Evolutionary conservation across 306 rosid genomes (phyloP).

Genomic region (Cicer yamashitae): DNA sequence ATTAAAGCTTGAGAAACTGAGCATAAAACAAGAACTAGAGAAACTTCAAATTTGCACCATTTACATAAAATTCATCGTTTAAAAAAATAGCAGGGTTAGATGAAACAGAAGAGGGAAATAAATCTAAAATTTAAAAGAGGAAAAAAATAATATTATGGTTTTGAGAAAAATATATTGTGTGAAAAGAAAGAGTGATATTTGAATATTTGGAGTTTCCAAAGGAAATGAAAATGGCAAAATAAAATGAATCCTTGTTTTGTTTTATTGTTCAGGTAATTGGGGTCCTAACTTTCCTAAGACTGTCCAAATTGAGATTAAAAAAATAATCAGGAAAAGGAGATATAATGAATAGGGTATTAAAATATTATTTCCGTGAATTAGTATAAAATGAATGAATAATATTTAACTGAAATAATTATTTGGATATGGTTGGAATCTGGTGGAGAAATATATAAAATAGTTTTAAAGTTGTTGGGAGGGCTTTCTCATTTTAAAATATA

Average conservation of each 20-base stretch:
- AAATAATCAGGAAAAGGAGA: constrained; percentile 50
- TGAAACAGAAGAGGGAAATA: constrained; percentile 39
- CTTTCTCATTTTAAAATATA: constrained; percentile 49
- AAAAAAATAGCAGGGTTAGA: constrained; percentile 36
- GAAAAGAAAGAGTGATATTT: constrained; percentile 49
- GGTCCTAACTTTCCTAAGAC: constrained; percentile 68
- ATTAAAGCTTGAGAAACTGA: constrained; percentile 33
- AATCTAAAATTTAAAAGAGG: constrained; percentile 35
- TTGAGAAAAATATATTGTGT: constrained; percentile 42
- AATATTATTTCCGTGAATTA: constrained; percentile 50
- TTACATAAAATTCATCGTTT: constrained; percentile 32
- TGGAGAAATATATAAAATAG: constrained; percentile 56
- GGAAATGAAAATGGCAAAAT: constrained; percentile 64
- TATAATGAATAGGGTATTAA: constrained; percentile 51
- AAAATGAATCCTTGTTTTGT: constrained; percentile 62
- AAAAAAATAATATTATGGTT: constrained; percentile 42
- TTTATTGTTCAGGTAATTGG: constrained; percentile 72
- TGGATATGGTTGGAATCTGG: constrained; percentile 82
- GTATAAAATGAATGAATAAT: constrained; percentile 50
- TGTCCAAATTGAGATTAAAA: constrained; percentile 74
- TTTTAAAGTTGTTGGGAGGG: constrained; percentile 70
- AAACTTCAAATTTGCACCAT: constrained; percentile 41
- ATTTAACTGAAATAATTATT: constrained; percentile 53
- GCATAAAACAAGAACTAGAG: constrained; percentile 46
- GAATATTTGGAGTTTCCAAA: constrained; percentile 51